These are phyloP conservation scores for Pistacia integerrima DNA, from an alignment of 345 rosid genomes.

Conservation along the genomic window DNA sequence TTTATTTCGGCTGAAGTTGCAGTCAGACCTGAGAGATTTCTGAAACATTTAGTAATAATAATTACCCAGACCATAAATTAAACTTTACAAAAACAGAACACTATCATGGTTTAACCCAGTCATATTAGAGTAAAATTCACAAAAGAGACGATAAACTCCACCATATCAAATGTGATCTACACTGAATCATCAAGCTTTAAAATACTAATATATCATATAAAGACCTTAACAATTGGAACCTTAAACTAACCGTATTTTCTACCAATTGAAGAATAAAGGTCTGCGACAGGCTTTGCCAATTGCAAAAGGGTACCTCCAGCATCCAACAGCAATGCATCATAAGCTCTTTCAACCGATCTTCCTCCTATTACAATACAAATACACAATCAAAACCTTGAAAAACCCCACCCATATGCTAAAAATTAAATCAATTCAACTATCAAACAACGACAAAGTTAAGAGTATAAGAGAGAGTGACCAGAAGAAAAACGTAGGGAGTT, in stretches of 20 bases:
- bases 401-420: constrained; percentile 9
- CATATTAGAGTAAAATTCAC: neutral
- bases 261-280: constrained; percentile 78
- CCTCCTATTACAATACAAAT: neutral
- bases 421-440: too few relatives aligned
- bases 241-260: constrained; percentile 65
- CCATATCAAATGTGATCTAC: neutral
- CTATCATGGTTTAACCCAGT: neutral
- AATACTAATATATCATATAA: neutral
- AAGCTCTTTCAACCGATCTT: constrained; percentile 47
- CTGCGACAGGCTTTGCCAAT: constrained; percentile 69
- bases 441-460: too few relatives aligned
- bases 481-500: constrained; percentile 32
- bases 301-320: constrained; percentile 95
- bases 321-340: constrained; percentile 79
- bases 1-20: constrained; percentile 69
- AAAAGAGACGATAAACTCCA: neutral
- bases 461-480: constrained; percentile 33
- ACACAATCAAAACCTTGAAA: neutral
- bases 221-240: neutral
- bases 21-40: constrained; percentile 49
- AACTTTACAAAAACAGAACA: neutral
- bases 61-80: neutral
- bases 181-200: too few relatives aligned
- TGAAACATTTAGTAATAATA: neutral